phyloP scores from a whole-genome alignment of 345 rosid species.

The Moricandia arvensis region DNA sequence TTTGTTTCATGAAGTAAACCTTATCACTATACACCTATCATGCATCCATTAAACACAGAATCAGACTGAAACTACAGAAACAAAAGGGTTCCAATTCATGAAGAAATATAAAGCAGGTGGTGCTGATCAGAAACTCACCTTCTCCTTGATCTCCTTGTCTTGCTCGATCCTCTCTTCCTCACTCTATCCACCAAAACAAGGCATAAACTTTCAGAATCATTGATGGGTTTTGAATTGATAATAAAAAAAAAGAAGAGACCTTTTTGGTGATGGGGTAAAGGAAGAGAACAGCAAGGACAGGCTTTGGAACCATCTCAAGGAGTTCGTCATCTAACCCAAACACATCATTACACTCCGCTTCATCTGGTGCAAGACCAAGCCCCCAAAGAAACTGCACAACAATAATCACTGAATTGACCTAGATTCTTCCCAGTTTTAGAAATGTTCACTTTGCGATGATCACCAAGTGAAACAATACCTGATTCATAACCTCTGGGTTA shows the following conservation, averaged over 20 bases:
- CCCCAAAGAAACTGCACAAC: conserved; percentile 75
- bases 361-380: conserved; percentile 69
- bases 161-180: conserved; percentile 77
- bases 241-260: conserved; percentile 47
- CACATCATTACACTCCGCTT: conserved; percentile 84
- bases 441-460: conserved; percentile 6
- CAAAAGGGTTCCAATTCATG: too few relatives aligned
- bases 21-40: conserved; percentile 56
- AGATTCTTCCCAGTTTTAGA: neutral
- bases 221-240: neutral
- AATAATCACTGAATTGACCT: neutral
- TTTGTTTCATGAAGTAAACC: conserved; percentile 94
- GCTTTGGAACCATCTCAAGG: conserved; percentile 81
- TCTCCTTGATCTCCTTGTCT: conserved; percentile 52
- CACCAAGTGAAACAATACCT: conserved; percentile 45
- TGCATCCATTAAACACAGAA: conserved; percentile 5
- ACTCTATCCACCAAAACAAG: conserved; percentile 40
- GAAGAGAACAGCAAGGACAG: conserved; percentile 89
- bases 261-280: conserved; percentile 81
- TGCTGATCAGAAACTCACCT: conserved; percentile 43
- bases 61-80: too few relatives aligned
- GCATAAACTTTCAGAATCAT: neutral
- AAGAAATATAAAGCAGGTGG: neutral
- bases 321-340: conserved; percentile 91
- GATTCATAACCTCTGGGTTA: conserved; percentile 97